Evolutionary conservation across 371 early-diverging fungal genomes (phyloP).

Genomic region (Quaeritorhiza haematococci): DNA sequence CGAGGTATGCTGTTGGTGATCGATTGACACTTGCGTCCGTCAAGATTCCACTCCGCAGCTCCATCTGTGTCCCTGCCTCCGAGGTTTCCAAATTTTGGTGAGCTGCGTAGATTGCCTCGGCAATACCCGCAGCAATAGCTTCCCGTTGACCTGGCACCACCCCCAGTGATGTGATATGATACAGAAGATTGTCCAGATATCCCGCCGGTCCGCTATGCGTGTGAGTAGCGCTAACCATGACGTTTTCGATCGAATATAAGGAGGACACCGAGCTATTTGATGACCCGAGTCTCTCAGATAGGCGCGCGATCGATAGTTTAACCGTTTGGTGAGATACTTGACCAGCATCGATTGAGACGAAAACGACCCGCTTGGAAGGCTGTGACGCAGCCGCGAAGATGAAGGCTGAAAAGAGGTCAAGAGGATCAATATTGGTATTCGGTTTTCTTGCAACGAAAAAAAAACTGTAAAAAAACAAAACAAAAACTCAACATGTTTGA

Average conservation of each 20-base stretch:
- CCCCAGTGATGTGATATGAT: conserved; percentile 14
- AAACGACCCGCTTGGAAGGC: neutral
- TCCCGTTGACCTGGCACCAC: conserved; percentile 45
- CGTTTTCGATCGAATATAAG: conserved; percentile 4
- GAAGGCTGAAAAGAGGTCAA: neutral
- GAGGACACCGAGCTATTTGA: conserved; percentile 20
- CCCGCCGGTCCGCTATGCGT: conserved; percentile 39
- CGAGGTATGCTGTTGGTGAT: conserved; percentile 47
- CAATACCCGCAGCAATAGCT: conserved; percentile 52
- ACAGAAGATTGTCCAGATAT: conserved; percentile 35
- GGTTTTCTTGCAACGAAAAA: neutral
- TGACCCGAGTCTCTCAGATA: conserved; percentile 37
- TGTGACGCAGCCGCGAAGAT: neutral
- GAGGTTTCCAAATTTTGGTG: conserved; percentile 44
- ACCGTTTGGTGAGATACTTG: conserved; percentile 42
- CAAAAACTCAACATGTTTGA: too few relatives aligned
- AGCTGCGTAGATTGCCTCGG: conserved; percentile 47
- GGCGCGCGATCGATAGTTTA: conserved; percentile 61
- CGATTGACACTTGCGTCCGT: conserved; percentile 54
- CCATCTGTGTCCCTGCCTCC: conserved; percentile 29
- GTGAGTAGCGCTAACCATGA: conserved; percentile 9
- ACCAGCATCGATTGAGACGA: neutral
- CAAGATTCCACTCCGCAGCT: conserved; percentile 34
- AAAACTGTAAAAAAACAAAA: too few relatives aligned
- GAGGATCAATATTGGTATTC: neutral